phyloP scores from a whole-genome alignment of 1,284 basidiomycete species.

The Xerocomus subilludens region DNA sequence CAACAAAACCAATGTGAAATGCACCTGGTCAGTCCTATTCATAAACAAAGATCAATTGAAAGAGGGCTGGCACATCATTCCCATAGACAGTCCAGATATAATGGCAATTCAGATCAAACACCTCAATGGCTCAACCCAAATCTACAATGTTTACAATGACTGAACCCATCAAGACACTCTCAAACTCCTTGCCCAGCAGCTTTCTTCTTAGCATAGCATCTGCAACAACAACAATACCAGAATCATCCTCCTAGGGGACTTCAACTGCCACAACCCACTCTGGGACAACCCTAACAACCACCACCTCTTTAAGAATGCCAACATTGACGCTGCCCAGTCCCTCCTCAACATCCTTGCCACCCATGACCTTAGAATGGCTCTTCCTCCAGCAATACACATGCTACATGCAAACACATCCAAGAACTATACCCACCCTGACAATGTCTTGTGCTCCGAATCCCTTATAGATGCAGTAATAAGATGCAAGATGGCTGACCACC shows the following conservation, averaged over 20 bases:
- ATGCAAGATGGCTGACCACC: neutral
- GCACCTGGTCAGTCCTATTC: neutral
- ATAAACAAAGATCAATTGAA: neutral
- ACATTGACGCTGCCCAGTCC: neutral
- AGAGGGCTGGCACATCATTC: neutral
- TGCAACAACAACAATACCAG: neutral
- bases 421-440: neutral
- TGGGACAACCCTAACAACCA: constrained; percentile 3
- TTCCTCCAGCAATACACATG: neutral
- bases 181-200: neutral
- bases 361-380: neutral
- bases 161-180: neutral
- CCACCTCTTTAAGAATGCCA: neutral
- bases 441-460: neutral
- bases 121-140: neutral
- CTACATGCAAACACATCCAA: neutral
- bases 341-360: constrained; percentile 1
- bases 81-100: neutral
- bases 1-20: neutral
- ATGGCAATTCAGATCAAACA: neutral
- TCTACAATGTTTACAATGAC: constrained; percentile 11
- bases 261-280: constrained; percentile 1
- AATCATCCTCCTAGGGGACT: neutral
- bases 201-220: neutral
- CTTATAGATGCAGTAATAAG: neutral